phyloP scores from a whole-genome alignment of 306 rosid genomes.

The Styphnolobium japonicum region DNA sequence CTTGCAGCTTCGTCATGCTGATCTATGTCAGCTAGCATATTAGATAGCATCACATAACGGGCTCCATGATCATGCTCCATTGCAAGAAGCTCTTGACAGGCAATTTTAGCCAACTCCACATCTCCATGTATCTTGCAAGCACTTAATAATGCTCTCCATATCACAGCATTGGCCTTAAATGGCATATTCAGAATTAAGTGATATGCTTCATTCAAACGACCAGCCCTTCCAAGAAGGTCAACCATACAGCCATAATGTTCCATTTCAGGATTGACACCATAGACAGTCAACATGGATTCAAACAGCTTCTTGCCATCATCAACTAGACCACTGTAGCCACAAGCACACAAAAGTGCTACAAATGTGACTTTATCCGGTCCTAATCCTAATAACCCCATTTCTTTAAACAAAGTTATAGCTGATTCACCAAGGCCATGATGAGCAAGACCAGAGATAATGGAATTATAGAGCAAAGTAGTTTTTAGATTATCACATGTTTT shows the following conservation, averaged over 20 bases:
- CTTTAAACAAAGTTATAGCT: slow-evolving; percentile 33
- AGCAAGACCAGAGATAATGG: slow-evolving; percentile 51
- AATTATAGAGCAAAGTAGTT: slow-evolving; percentile 39
- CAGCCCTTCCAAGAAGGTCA: slow-evolving; percentile 51
- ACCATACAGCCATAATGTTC: slow-evolving; percentile 53
- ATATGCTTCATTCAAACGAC: slow-evolving; percentile 37
- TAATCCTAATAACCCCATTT: slow-evolving; percentile 36
- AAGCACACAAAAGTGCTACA: slow-evolving; percentile 45
- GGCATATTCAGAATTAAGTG: slow-evolving; percentile 37
- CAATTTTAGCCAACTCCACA: slow-evolving; percentile 34
- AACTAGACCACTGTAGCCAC: slow-evolving; percentile 48
- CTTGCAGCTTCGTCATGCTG: slow-evolving; percentile 42
- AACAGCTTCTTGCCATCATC: slow-evolving; percentile 42
- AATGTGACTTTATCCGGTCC: slow-evolving; percentile 38
- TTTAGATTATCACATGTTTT: slow-evolving; percentile 24
- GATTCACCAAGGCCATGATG: slow-evolving; percentile 43
- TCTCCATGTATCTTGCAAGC: slow-evolving; percentile 42
- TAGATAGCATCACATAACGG: slow-evolving; percentile 36
- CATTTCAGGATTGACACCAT: slow-evolving; percentile 27
- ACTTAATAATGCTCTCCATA: slow-evolving; percentile 43
- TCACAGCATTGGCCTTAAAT: slow-evolving; percentile 41
- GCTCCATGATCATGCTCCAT: slow-evolving; percentile 49
- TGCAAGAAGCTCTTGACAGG: slow-evolving; percentile 40
- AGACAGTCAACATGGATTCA: slow-evolving; percentile 32
- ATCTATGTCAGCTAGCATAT: slow-evolving; percentile 28